phyloP scores from a whole-genome alignment of 306 rosid species.

The Benincasa hispida region DNA sequence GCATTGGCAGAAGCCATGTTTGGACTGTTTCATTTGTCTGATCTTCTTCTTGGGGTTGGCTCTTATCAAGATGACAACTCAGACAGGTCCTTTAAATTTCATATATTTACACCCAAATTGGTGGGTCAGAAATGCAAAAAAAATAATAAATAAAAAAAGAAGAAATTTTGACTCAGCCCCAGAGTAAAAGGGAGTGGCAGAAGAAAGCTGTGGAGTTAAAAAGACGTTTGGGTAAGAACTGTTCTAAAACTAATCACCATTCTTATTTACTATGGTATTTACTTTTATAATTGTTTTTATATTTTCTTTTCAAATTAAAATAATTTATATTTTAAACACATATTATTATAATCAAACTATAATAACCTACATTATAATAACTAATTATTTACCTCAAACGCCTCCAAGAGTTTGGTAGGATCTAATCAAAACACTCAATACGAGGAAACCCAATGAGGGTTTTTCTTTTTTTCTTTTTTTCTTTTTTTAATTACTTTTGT shows the following conservation, averaged over 20 bases:
- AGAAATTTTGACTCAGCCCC: background rate
- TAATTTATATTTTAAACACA: no score
- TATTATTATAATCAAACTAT: no score
- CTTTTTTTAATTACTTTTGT: background rate
- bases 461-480: background rate
- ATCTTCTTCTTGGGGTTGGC: background rate
- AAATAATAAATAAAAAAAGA: no score
- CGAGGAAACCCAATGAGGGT: background rate
- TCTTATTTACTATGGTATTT: no score
- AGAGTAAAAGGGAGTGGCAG: background rate
- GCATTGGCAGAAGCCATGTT: background rate
- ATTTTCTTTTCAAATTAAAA: no score
- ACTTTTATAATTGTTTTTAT: no score
- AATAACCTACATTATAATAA: no score
- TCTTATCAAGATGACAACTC: background rate
- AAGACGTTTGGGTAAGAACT: no score
- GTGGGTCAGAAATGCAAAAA: background rate
- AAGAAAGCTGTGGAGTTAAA: no score
- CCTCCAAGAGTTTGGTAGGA: background rate
- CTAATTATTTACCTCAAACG: no score
- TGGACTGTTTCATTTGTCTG: background rate
- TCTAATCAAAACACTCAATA: slow-evolving; percentile 5
- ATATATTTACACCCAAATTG: background rate
- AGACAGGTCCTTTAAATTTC: background rate
- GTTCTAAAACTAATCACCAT: no score